A percentile compares a stretch with the other conserved stretches of the same genome.
Evolutionary conservation across 2,329 filamentous ascomycete species (phyloP).

Genomic region (Aureobasidium mangrovei): DNA sequence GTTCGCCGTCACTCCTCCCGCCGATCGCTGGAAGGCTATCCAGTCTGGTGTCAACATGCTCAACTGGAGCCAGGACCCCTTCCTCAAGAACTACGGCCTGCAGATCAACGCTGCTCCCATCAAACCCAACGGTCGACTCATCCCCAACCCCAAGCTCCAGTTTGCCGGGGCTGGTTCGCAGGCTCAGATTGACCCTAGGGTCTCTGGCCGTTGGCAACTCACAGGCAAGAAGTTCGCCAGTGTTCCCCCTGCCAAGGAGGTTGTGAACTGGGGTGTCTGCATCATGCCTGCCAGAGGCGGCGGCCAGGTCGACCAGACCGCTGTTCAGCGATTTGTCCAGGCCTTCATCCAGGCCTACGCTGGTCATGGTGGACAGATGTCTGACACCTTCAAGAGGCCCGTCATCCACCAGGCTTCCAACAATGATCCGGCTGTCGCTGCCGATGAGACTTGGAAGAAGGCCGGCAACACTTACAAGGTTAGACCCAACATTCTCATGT

Average conservation of each 20-base stretch:
- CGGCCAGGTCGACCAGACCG: slow-evolving; percentile 32
- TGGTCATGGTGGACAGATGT: slow-evolving; percentile 52
- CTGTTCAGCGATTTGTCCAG: slow-evolving; percentile 46
- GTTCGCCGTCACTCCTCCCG: slow-evolving; percentile 74
- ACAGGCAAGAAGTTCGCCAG: slow-evolving; percentile 74
- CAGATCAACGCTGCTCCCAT: slow-evolving; percentile 57
- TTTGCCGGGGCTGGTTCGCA: slow-evolving; percentile 40
- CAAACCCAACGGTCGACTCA: slow-evolving; percentile 55
- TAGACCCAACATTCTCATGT: slow-evolving; percentile 68
- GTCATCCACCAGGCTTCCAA: slow-evolving; percentile 25
- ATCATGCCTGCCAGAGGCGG: slow-evolving; percentile 49
- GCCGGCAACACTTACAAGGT: slow-evolving; percentile 46
- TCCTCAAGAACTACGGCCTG: slow-evolving; percentile 65
- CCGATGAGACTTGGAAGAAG: slow-evolving; percentile 42
- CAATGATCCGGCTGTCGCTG: slow-evolving; percentile 24
- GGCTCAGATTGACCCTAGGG: slow-evolving; percentile 50
- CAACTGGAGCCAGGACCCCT: slow-evolving; percentile 59
- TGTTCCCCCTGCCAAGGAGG: slow-evolving; percentile 30
- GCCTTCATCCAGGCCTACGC: slow-evolving; percentile 55
- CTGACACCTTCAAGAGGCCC: slow-evolving; percentile 34
- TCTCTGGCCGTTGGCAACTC: slow-evolving; percentile 76
- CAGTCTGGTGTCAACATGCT: slow-evolving; percentile 57
- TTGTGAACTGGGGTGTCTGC: slow-evolving; percentile 69
- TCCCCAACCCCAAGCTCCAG: slow-evolving; percentile 61
- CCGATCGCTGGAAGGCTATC: slow-evolving; percentile 59